These are phyloP conservation scores for Ceriops decandra DNA, from an alignment of 345 rosid species.

Conservation along the genomic window DNA sequence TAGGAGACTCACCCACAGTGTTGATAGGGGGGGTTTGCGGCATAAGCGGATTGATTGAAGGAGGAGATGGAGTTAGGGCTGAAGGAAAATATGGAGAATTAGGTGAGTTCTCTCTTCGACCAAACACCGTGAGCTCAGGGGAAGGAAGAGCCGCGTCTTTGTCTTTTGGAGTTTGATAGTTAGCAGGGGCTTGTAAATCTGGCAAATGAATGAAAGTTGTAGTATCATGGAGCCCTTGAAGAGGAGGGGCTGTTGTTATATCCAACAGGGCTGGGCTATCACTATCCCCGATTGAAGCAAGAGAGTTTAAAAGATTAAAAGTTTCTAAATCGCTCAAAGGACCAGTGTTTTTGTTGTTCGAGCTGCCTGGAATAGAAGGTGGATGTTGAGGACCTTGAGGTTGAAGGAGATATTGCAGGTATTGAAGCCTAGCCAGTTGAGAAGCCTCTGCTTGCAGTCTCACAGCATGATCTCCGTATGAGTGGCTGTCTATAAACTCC, in stretches of 20 bases:
- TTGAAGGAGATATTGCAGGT: conserved; percentile 50
- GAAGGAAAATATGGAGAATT: conserved; percentile 40
- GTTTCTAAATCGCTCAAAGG: conserved; percentile 33
- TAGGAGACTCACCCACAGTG: conserved; percentile 22
- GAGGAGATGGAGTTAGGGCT: conserved; percentile 40
- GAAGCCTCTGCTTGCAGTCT: conserved; percentile 47
- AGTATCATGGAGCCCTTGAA: conserved; percentile 29
- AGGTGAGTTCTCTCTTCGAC: conserved; percentile 25
- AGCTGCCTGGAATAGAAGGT: conserved; percentile 14
- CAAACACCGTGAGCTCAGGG: conserved; percentile 22
- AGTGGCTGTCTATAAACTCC: conserved; percentile 45
- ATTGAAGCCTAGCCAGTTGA: conserved; percentile 45
- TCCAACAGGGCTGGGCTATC: conserved; percentile 20
- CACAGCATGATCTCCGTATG: conserved; percentile 46
- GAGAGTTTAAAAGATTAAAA: conserved; percentile 34
- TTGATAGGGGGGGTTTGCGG: conserved; percentile 10
- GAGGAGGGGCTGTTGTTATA: conserved; percentile 1
- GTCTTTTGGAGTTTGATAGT: conserved; percentile 24
- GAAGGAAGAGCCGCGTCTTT: conserved; percentile 13
- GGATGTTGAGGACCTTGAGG: conserved; percentile 17
- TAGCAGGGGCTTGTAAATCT: conserved; percentile 37
- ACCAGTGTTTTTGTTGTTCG: conserved; percentile 9
- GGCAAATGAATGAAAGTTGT: conserved; percentile 49
- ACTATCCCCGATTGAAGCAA: conserved; percentile 25
- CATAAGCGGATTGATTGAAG: conserved; percentile 13